Evolutionary conservation across 2,329 filamentous ascomycete species (phyloP).

Genomic region (Talaromyces sp.): DNA sequence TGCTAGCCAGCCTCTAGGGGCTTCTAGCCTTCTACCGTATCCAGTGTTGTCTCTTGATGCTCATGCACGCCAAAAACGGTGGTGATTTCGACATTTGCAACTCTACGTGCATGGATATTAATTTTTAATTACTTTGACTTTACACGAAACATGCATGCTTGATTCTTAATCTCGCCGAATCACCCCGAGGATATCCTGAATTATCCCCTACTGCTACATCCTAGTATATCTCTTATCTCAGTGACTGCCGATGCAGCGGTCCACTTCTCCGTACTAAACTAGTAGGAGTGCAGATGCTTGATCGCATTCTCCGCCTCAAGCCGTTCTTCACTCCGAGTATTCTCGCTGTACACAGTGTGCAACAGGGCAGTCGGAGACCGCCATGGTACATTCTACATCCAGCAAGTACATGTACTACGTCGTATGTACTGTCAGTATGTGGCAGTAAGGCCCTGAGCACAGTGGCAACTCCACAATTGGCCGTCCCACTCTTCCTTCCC

Average conservation of each 20-base stretch:
- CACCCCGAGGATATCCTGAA: not conserved
- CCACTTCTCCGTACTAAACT: conserved; percentile 8
- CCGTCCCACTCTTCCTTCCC: conserved; percentile 10
- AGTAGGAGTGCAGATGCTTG: conserved; percentile 2
- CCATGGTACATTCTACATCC: not conserved
- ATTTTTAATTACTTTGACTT: conserved; percentile 5
- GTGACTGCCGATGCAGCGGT: not conserved
- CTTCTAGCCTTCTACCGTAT: not conserved
- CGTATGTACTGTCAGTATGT: not conserved
- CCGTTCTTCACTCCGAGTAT: not conserved
- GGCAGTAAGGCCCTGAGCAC: not conserved
- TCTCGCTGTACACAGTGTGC: not conserved
- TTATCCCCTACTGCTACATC: too few species aligned
- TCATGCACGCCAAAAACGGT: not conserved
- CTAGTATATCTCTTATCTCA: not conserved
- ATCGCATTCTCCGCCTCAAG: conserved; percentile 1
- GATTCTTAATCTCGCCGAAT: not conserved
- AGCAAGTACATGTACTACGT: not conserved
- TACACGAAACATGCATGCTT: conserved; percentile 1
- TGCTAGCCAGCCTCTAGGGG: not conserved
- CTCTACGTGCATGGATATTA: not conserved
- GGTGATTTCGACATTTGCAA: not conserved
- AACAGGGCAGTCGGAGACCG: not conserved
- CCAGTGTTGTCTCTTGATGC: not conserved
- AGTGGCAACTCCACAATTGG: conserved; percentile 7